A percentile compares a stretch with the other conserved stretches of the same genome.
Conservation (phyloP, 768 basidiomycete species). For the Russula earlei region DNA sequence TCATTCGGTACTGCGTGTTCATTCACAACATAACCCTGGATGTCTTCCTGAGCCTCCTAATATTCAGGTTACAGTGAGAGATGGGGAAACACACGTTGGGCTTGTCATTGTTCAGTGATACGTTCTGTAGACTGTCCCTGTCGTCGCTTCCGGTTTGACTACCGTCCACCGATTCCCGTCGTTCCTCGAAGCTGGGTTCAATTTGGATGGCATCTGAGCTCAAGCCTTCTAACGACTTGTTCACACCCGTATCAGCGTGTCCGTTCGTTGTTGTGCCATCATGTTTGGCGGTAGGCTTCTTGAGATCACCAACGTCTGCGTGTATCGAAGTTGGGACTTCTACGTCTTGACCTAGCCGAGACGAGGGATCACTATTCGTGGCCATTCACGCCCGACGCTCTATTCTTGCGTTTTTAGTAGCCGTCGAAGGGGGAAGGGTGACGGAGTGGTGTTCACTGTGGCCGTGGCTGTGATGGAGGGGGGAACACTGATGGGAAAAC, state of each 20-base stretch:
- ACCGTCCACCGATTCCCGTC: neutral
- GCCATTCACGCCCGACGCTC: neutral
- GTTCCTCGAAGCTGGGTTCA: neutral
- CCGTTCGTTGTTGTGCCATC: neutral
- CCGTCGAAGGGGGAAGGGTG: constrained; percentile 1
- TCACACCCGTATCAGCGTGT: neutral
- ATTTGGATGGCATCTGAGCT: neutral
- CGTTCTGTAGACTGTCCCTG: neutral
- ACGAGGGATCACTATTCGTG: neutral
- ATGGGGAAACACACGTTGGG: neutral
- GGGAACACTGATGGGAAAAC: neutral
- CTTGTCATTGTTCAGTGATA: neutral
- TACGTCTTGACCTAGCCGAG: neutral
- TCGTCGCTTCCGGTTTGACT: neutral
- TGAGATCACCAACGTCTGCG: neutral
- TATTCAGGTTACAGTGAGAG: neutral
- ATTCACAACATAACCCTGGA: neutral
- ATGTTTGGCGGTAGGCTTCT: neutral
- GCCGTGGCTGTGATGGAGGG: neutral
- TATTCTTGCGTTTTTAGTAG: neutral
- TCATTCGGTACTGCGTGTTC: constrained; percentile 5
- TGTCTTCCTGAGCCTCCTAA: neutral
- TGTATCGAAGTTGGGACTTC: neutral
- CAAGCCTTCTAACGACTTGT: neutral
- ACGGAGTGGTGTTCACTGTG: constrained; percentile 5